Evolutionary conservation across 352 stramenopile genomes (phyloP), one percentile per base, ranked within the genome.

Genomic region (Globisporangium perplexum): DNA sequence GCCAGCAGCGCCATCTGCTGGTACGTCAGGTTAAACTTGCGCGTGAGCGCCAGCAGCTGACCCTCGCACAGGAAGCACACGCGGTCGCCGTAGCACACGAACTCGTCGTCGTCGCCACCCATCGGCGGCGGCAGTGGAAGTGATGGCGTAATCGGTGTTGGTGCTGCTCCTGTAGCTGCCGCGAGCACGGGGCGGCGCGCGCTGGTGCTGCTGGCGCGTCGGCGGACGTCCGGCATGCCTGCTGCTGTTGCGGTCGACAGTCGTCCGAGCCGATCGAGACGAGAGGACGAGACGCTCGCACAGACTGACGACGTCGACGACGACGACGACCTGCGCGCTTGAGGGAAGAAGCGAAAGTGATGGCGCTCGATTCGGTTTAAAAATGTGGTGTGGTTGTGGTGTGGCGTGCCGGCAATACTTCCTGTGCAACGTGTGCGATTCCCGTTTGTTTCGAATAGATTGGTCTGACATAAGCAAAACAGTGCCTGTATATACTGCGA

Each of bases 1-100:
- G 65, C 73, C 7, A 90, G 49, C 23, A 86, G 47, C 43, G 71
- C 71, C 75, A 88, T 83, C 69, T 88, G 80, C 49, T 83, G 50
- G 57, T 88, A 88, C 45, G 75, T 83, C n/a, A 90, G 54, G 51
- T 90, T 90, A 44, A 88, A 81, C 54, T 87, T 87, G 50, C 65
- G 75, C 8, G 77, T 81, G 17, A 90, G 62, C 18, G 80, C 74
- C 0, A 90, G 65, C 12, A 90, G 52, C 50, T 90, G 80, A 17
- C 80, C 80, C 45, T 90, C 80, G 55, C 80, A 88, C 17, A 90
- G 63, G 50, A 90, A 77, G 36, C 69, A 83, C 11, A 90, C 48
- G 50, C 75, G 80, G 53, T 90, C 77, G 22, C 80, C 80, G 38
- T 88, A 90, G 66, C 80, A 83, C 60, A 90, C 74, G 54, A 85